phyloP scores from a whole-genome alignment of 768 basidiomycete species.

The Exidia glandulosa region DNA sequence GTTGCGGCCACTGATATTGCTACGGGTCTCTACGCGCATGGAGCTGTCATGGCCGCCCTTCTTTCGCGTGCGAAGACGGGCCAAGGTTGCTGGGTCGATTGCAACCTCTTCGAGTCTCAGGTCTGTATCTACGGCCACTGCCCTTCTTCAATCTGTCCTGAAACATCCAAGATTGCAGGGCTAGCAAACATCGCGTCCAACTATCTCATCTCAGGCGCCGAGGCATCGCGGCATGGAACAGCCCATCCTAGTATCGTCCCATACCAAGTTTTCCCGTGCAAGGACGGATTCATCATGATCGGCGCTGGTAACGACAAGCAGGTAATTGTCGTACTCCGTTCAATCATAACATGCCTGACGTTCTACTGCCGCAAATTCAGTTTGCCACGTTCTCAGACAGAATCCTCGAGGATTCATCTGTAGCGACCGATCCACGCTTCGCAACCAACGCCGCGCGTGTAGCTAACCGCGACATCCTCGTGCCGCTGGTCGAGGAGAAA shows the following conservation, averaged over 20 bases:
- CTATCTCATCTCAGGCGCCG: constrained; percentile 76
- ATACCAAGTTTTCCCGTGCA: constrained; percentile 83
- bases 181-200: constrained; percentile 89
- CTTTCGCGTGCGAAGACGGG: constrained; percentile 76
- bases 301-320: constrained; percentile 87
- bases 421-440: constrained; percentile 53
- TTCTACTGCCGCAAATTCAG: constrained; percentile 24
- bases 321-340: constrained; percentile 26
- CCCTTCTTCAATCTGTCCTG: background rate
- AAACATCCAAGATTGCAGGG: constrained; percentile 59
- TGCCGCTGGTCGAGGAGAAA: constrained; percentile 52
- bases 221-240: constrained; percentile 82
- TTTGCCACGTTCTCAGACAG: constrained; percentile 57
- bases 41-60: constrained; percentile 85
- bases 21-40: constrained; percentile 82
- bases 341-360: background rate
- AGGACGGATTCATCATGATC: constrained; percentile 85
- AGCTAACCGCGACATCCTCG: constrained; percentile 56
- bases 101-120: constrained; percentile 86
- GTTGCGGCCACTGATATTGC: constrained; percentile 88
- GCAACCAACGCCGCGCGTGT: constrained; percentile 68
- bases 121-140: constrained; percentile 23
- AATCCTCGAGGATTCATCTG: constrained; percentile 50
- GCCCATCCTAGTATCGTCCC: constrained; percentile 90
- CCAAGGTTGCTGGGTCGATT: constrained; percentile 83